Conservation (phyloP, 139 green algal genomes). For the Monoraphidium neglectum region DNA sequence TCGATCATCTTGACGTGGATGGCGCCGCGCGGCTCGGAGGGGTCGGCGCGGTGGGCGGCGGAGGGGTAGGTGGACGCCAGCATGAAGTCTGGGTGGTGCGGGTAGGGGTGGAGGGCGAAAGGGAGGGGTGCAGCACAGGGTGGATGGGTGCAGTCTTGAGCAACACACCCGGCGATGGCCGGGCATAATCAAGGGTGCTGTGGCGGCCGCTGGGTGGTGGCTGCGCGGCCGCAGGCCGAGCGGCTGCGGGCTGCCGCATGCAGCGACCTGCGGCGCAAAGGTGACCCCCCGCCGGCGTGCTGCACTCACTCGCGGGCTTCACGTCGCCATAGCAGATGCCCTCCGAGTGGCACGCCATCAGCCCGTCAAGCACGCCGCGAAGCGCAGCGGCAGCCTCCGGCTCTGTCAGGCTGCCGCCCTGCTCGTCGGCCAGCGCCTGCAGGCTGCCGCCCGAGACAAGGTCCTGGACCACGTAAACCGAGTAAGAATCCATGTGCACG, state of each 20-base stretch:
- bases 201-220: too few species aligned
- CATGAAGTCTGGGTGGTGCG: constrained; percentile 74
- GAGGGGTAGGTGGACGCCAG: constrained; percentile 31
- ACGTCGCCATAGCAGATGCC: constrained; percentile 50
- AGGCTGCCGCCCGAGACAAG: constrained; percentile 40
- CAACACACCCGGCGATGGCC: too few species aligned
- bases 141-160: too few species aligned
- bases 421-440: constrained; percentile 14
- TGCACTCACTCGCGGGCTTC: too few species aligned
- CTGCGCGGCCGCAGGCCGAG: too few species aligned
- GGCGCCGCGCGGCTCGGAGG: constrained; percentile 16
- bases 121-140: too few species aligned
- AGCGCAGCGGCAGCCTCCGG: constrained; percentile 45
- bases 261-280: too few species aligned
- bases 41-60: constrained; percentile 8
- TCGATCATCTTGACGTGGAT: constrained; percentile 4
- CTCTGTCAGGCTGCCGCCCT: constrained; percentile 43
- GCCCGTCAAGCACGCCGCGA: constrained; percentile 48
- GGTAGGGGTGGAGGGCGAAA: neutral
- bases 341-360: constrained; percentile 54
- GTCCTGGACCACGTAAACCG: constrained; percentile 49
- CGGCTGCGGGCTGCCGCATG: too few species aligned
- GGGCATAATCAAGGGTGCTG: too few species aligned
- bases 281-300: too few species aligned
- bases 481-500: constrained; percentile 30